A percentile compares a stretch with the other conserved stretches of the same genome.
Evolutionary conservation across 495 filamentous ascomycete species (phyloP).

Genomic region (Xylaria flabelliformis): DNA sequence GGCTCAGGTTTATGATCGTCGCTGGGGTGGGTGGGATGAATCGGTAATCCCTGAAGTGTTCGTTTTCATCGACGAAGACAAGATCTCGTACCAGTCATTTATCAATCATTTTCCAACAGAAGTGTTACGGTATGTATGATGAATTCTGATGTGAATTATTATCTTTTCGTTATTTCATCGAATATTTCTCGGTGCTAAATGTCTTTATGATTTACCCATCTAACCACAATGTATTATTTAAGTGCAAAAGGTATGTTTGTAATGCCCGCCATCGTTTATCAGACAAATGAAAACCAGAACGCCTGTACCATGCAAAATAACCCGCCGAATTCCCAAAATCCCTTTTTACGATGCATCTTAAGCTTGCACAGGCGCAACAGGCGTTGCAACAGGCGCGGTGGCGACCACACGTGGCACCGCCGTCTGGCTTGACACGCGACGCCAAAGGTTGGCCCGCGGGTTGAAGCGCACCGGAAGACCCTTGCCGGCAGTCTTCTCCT

Average conservation of each 20-base stretch:
- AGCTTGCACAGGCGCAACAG: slow-evolving; percentile 37
- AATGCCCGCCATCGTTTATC: background rate
- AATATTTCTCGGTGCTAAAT: background rate
- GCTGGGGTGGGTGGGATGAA: background rate
- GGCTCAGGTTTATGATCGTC: slow-evolving; percentile 1
- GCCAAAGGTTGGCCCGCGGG: slow-evolving; percentile 75
- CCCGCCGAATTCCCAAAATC: slow-evolving; percentile 64
- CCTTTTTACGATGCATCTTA: slow-evolving; percentile 60
- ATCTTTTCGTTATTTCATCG: background rate
- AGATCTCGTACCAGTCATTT: background rate
- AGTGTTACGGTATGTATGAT: background rate
- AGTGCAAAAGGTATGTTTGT: background rate
- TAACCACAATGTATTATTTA: slow-evolving; percentile 3
- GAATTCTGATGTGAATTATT: background rate
- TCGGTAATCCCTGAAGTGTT: background rate
- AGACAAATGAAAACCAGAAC: slow-evolving; percentile 2
- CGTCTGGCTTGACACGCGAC: slow-evolving; percentile 64
- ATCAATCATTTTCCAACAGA: background rate
- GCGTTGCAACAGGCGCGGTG: slow-evolving; percentile 57
- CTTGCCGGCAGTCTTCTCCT: slow-evolving; percentile 67
- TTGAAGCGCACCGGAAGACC: slow-evolving; percentile 71
- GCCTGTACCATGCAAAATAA: slow-evolving; percentile 59
- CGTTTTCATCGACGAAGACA: background rate
- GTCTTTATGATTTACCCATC: background rate
- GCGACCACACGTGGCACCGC: slow-evolving; percentile 62